Conservation (phyloP, 352 stramenopile species). For the Phytophthora pseudosyringae region DNA sequence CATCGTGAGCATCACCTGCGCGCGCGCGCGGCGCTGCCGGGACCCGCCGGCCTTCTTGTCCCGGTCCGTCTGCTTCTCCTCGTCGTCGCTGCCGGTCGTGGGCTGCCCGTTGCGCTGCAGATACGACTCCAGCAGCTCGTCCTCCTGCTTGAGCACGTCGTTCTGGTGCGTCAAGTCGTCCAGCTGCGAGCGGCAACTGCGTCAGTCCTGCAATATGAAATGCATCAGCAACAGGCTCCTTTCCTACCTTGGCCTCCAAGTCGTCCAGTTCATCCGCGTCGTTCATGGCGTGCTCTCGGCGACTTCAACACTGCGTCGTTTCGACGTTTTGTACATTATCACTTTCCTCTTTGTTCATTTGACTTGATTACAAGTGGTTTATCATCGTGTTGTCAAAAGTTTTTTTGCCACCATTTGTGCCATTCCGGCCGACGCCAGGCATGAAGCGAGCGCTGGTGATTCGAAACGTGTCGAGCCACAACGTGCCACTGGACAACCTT, state of each 20-base stretch:
- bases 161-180: conserved; percentile 89
- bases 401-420: background rate
- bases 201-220: conserved; percentile 4
- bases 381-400: background rate
- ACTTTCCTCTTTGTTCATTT: background rate
- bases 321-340: conserved; percentile 19
- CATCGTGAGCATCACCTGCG: conserved; percentile 83
- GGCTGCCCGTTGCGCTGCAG: conserved; percentile 66
- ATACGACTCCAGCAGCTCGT: conserved; percentile 91
- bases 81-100: conserved; percentile 60
- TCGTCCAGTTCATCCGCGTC: conserved; percentile 82
- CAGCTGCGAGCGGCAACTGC: conserved; percentile 45
- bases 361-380: background rate
- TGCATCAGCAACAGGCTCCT: background rate
- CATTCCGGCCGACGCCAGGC: background rate
- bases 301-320: conserved; percentile 38
- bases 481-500: conserved; percentile 74
- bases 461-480: conserved; percentile 73
- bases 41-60: conserved; percentile 48
- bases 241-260: conserved; percentile 66
- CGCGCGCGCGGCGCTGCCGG: conserved; percentile 60
- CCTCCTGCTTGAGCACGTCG: conserved; percentile 91
- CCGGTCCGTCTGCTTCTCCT: conserved; percentile 64
- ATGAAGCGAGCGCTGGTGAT: conserved; percentile 87
- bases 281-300: conserved; percentile 34